Evolutionary conservation across 495 filamentous ascomycete genomes (phyloP).

Genomic region (Pyronema omphalodes): DNA sequence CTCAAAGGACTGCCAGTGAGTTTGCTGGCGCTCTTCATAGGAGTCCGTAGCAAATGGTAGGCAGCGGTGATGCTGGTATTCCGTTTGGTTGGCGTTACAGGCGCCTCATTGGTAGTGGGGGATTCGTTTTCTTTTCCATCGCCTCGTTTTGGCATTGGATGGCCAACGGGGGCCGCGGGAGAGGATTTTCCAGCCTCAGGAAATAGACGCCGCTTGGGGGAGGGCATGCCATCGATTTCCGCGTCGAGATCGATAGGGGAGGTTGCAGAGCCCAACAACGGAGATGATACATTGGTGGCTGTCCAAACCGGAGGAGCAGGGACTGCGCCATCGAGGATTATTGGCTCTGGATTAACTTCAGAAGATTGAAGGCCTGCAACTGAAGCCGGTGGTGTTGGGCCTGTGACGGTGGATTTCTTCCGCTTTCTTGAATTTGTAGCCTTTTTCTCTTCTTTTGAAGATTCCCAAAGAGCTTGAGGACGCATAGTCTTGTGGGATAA

Average conservation of each 20-base stretch:
- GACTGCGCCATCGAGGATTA: slow-evolving; percentile 22
- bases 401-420: slow-evolving; percentile 23
- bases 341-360: slow-evolving; percentile 18
- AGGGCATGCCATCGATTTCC: slow-evolving; percentile 42
- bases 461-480: slow-evolving; percentile 62
- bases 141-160: slow-evolving; percentile 2
- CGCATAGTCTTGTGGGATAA: slow-evolving; percentile 70
- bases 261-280: slow-evolving; percentile 45
- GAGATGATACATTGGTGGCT: slow-evolving; percentile 53
- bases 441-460: slow-evolving; percentile 27
- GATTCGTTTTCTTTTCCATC: slow-evolving; percentile 34
- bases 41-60: slow-evolving; percentile 8
- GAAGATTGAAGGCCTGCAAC: slow-evolving; percentile 7
- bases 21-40: slow-evolving; percentile 5
- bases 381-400: slow-evolving; percentile 21
- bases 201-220: slow-evolving; percentile 52
- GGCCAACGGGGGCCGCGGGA: slow-evolving; percentile 17
- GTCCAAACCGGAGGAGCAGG: slow-evolving; percentile 38
- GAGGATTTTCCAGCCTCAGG: slow-evolving; percentile 25
- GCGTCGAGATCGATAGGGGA: slow-evolving; percentile 46
- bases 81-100: slow-evolving; percentile 34
- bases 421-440: slow-evolving; percentile 29
- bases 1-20: slow-evolving; percentile 5
- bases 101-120: slow-evolving; percentile 28
- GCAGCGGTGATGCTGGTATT: slow-evolving; percentile 15